Evolutionary conservation across 345 rosid species (phyloP).

Genomic region (Eucalyptus pauciflora): DNA sequence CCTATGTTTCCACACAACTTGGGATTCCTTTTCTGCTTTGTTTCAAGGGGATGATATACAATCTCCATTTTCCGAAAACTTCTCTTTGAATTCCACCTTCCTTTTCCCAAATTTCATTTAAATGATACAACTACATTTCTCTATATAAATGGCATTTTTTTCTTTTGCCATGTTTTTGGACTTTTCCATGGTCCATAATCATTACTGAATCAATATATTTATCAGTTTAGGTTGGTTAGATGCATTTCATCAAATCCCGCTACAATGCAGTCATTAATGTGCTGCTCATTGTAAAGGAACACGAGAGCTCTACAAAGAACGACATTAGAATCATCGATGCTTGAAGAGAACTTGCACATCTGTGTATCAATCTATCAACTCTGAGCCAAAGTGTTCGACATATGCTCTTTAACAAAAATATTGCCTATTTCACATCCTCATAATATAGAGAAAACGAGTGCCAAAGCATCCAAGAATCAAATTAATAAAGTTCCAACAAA

Average conservation of each 20-base stretch:
- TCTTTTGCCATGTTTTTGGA: neutral
- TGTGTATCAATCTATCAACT: neutral
- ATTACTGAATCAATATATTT: neutral
- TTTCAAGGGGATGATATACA: neutral
- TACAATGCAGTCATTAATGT: neutral
- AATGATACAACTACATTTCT: neutral
- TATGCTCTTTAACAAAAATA: neutral
- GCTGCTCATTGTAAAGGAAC: neutral
- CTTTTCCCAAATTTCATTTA: neutral
- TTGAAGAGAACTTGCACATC: neutral
- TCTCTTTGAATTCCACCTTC: neutral
- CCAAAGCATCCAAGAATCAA: neutral
- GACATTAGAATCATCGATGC: neutral
- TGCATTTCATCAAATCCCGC: neutral
- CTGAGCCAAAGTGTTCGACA: neutral
- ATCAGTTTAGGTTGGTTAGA: neutral
- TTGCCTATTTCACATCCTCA: neutral
- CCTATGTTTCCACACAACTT: neutral
- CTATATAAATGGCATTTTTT: neutral
- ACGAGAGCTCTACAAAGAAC: neutral
- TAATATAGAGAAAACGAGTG: neutral
- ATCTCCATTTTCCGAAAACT: neutral
- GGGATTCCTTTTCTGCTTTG: neutral
- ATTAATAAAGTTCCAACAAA: neutral
- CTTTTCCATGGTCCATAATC: neutral